Evolutionary conservation across 139 green algal species (phyloP), one percentile per base, ranked within the genome.

Genomic region (Picocystis salinarum): DNA sequence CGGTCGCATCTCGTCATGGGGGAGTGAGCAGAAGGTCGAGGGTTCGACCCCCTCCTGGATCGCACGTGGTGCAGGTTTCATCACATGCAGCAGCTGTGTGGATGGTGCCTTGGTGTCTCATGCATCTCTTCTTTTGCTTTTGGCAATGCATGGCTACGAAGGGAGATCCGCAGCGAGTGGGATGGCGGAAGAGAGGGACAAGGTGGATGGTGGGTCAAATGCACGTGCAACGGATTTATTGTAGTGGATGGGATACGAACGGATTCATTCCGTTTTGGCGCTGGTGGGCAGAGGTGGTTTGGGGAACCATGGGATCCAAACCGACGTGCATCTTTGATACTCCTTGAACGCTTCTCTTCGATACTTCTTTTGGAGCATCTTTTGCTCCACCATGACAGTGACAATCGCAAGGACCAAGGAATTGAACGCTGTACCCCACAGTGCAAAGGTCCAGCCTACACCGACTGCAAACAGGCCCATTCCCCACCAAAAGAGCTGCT

Each of bases 401-500:
- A 4, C 12, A 23, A 42, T 47, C 13, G 70, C 53, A 40, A 74
- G 57, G 56, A 58, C 63, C 0, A 73, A 5, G 2, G 55, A 51
- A 46, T 79, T 79, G 56, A 76, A 67, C 5, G 65, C 25, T 0
- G 70, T 28, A 17, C 70, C 70, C 0, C 62, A 4, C 12, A 69
- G 4, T 47, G 58, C 58, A 62, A 58, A 76, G 22, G 33, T 34
- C 33, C 61, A 29, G 5, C 58, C 58, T 30, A 50, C 28, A 7
- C 42, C 12, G 12, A 62, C 28, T 0, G 55, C 61, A 44, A 65
- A 37, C 13, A 37, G 31, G 13, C 13, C 31, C 15, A 37, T 13
- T 13, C 31, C 15, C 31, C 31, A 37, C 31, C 50, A 58, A 13
- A 55, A 58, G 5, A 58, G 19, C 50, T 58, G 50, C 45, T 58